These are phyloP conservation scores for Spatholobus suberectus DNA, from an alignment of 306 rosid species.

Conservation along the genomic window DNA sequence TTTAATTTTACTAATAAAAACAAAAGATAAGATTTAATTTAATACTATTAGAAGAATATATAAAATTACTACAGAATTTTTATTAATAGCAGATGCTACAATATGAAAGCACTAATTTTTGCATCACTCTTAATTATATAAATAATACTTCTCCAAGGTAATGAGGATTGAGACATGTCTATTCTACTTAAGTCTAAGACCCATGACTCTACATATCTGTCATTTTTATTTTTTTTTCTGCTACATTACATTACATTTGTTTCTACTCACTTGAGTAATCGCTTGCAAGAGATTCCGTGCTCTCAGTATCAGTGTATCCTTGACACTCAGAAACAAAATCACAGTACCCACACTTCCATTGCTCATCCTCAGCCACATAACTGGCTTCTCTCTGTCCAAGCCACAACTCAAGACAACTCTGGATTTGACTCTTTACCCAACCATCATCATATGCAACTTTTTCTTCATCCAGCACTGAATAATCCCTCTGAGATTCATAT, in stretches of 20 bases:
- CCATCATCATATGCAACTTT: conserved; percentile 51
- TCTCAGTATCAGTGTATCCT: conserved; percentile 13
- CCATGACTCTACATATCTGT: not conserved
- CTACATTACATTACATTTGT: not conserved
- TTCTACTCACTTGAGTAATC: conserved; percentile 32
- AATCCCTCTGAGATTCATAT: conserved; percentile 73
- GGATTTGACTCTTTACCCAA: conserved; percentile 62
- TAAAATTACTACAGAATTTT: not conserved
- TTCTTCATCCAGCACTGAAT: conserved; percentile 69
- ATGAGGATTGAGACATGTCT: not conserved
- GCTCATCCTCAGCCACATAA: conserved; percentile 63
- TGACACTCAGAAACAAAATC: conserved; percentile 58
- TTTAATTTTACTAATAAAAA: not conserved
- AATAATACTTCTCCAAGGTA: not conserved
- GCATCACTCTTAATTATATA: not conserved
- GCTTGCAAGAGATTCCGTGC: conserved; percentile 26
- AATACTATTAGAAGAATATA: not conserved
- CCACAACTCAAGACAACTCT: conserved; percentile 70
- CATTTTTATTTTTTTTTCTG: too few species aligned
- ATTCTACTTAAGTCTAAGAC: not conserved
- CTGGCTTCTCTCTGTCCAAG: conserved; percentile 64
- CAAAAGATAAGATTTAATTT: not conserved
- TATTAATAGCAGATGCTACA: not conserved
- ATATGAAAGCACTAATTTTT: not conserved
- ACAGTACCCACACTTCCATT: conserved; percentile 70